Evolutionary conservation across 805 yeast genomes (phyloP), one percentile per base, ranked within the genome.

Genomic region (Metschnikowia reukaufii): DNA sequence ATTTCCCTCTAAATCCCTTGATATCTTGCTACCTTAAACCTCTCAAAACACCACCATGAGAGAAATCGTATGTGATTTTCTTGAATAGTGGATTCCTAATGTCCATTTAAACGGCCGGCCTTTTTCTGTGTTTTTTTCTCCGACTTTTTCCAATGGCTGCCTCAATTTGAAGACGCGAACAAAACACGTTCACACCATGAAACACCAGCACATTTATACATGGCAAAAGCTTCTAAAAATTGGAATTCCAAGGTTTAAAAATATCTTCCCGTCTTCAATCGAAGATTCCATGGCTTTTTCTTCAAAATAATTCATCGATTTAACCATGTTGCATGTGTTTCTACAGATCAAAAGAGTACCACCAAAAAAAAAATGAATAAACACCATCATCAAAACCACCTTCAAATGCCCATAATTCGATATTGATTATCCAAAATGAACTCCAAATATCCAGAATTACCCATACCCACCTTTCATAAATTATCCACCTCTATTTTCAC

Each of bases 31-130:
- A 40, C 46, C 36, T n/a, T 17, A 16, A 29, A 25, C 16, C 47
- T 25, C 35, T 25, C 46, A 36, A 36, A 30, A 32, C 42, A 43
- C 37, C 31, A 49, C 42, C 45, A 61, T 61, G 65, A 61, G 65
- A 60, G 65, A 61, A 57, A 61, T 61, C 54, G 65, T 61, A 61
- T 45, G 65, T 60, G 31, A n/a, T 16, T 39, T 10, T 18, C 6
- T 25, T 16, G 19, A 23, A 15, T 17, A n/a, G 31, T 16, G 32
- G 40, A 23, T 9, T n/a, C 31, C 19, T 13, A 31, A 6, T 10
- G 9, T 7, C 15, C n/a, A 20, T 20, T 6, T 6, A 4, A 21
- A 12, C 12, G 27, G 27, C 10, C 6, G 29, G 29, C 27, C 10
- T 4, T 17, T 20, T 21, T 13, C 9, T 1, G 38, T 23, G 16